Base-by-base conservation (phyloP, 2,329 filamentous ascomycete species). In the Elsinoe perseae region DNA sequence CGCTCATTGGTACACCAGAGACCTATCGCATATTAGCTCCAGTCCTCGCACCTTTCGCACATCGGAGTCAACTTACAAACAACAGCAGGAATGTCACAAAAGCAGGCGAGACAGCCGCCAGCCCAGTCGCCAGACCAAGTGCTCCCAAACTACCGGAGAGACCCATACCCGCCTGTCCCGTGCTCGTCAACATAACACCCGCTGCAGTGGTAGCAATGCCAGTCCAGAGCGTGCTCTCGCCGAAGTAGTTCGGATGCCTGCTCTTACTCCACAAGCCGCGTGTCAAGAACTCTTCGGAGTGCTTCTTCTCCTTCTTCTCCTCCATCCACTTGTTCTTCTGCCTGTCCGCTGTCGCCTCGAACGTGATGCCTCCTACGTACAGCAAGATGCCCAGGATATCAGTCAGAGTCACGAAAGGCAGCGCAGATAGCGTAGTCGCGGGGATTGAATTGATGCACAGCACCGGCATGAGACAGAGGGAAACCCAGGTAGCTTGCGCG, bases 191-290 rank as follows among this genome's bases (percentile, higher is more conserved):
- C 50, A 88, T 70, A 1, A 81, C 72, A 1, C 83, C 82, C 0
- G 77, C 80, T 0, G 81, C 77, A 0, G 75, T 70, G 4, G 80
- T 78, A 0, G 84, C 82, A 57, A 87, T 79, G 1, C 85, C 84
- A 0, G 79, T 82, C 85, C 84, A 88, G 28, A 88, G 72, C 9
- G 81, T 84, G 25, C 75, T 77, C 68, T 87, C 84, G n/a, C 84
- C 85, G 66, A 87, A 85, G 71, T 87, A 87, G 64, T 87, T 85
- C 0, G 84, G 84, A 68, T 85, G 82, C 59, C 82, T 71, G 48
- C 75, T 80, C 64, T 78, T 76, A 4, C 74, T 72, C 80, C 83
- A 87, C 32, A 87, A 64, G 0, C 84, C 84, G 1, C 72, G 68
- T 0, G 82, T 84, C 60, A 87, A 65, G 63, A 87, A 87, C 44